phyloP scores from a whole-genome alignment of 2,329 filamentous ascomycete genomes.

The Aspergillus sp. region DNA sequence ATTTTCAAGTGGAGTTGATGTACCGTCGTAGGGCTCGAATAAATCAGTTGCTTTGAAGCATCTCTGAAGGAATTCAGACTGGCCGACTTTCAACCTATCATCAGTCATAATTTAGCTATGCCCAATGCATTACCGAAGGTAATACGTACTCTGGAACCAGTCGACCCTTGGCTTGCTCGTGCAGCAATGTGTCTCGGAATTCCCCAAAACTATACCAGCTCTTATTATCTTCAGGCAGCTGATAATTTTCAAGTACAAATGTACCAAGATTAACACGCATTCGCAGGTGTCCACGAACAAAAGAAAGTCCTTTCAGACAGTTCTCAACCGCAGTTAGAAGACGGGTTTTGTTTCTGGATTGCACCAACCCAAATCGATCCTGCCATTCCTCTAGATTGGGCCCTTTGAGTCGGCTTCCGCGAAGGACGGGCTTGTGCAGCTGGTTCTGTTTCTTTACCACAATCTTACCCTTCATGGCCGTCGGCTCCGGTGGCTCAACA shows the following conservation, averaged over 20 bases:
- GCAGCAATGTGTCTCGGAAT: conserved; percentile 41
- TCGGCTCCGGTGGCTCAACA: conserved; percentile 27
- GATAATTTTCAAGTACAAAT: conserved; percentile 40
- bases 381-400: conserved; percentile 23
- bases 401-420: conserved; percentile 17
- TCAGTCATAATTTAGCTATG: conserved; percentile 3
- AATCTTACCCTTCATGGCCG: conserved; percentile 24
- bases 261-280: conserved; percentile 46
- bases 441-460: conserved; percentile 21
- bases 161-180: conserved; percentile 36
- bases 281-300: conserved; percentile 36
- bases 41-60: conserved; percentile 29
- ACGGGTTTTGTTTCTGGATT: conserved; percentile 30
- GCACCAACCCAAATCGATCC: conserved; percentile 20
- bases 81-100: conserved; percentile 25
- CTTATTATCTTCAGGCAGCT: conserved; percentile 25
- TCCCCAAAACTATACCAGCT: conserved; percentile 36
- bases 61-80: conserved; percentile 28
- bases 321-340: conserved; percentile 30
- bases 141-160: conserved; percentile 38
- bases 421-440: conserved; percentile 22
- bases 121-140: not conserved
- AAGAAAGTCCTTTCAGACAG: conserved; percentile 32
- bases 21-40: conserved; percentile 26
- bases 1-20: conserved; percentile 20